These are phyloP conservation scores for Tricholoma bakamatsutake DNA, from an alignment of 768 basidiomycete genomes.

Conservation along the genomic window DNA sequence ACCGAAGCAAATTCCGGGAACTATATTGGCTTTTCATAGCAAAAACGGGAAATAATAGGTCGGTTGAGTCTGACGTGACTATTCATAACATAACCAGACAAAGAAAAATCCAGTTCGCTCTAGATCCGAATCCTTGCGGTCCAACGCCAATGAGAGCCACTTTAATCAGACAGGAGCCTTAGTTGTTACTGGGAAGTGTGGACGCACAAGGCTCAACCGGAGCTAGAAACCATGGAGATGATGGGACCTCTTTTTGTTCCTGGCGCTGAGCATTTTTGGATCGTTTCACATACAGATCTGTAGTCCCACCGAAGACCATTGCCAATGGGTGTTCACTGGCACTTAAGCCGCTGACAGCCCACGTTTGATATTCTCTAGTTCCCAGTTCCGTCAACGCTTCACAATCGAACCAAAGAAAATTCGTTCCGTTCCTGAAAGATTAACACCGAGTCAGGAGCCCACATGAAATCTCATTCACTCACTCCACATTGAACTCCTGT, in stretches of 20 bases:
- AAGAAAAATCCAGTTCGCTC: not conserved
- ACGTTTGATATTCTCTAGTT: too few relatives aligned
- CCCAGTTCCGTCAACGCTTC: too few relatives aligned
- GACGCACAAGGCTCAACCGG: not conserved
- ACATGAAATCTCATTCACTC: too few relatives aligned
- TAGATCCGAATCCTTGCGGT: not conserved
- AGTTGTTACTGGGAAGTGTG: not conserved
- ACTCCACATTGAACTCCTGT: too few relatives aligned
- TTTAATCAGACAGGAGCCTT: not conserved
- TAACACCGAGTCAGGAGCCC: too few relatives aligned
- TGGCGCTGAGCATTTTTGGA: not conserved
- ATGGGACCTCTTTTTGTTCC: not conserved
- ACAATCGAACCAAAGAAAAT: too few relatives aligned
- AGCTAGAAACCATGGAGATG: not conserved
- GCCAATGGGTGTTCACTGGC: too few relatives aligned
- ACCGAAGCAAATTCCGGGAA: not conserved
- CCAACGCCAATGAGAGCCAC: not conserved
- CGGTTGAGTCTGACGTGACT: not conserved
- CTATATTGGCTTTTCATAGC: not conserved
- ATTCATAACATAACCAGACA: not conserved
- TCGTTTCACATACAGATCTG: too few relatives aligned
- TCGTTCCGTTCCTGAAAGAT: too few relatives aligned
- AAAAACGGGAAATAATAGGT: not conserved
- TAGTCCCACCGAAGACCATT: too few relatives aligned
- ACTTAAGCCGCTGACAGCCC: too few relatives aligned